Evolutionary conservation across 2,329 filamentous ascomycete genomes (phyloP).

Genomic region (Epichloe brachyelytri): DNA sequence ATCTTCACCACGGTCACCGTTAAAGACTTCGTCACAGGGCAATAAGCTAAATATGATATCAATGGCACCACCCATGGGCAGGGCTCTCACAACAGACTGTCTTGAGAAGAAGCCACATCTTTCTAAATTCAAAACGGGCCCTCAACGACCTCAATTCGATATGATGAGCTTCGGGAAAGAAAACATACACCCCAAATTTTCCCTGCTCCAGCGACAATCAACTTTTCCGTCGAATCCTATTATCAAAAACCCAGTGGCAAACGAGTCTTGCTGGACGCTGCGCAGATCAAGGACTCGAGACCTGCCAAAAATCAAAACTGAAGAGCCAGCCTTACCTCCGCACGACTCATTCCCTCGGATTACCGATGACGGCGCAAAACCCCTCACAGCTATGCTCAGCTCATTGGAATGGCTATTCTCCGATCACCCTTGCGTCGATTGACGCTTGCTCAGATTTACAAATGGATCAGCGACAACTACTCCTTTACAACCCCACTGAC

Average conservation of each 20-base stretch:
- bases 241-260: conserved; percentile 42
- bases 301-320: conserved; percentile 52
- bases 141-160: conserved; percentile 38
- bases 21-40: conserved; percentile 35
- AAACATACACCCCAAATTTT: conserved; percentile 39
- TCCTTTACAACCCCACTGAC: conserved; percentile 71
- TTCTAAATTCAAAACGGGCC: conserved; percentile 44
- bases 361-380: conserved; percentile 78
- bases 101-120: conserved; percentile 53
- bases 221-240: conserved; percentile 37
- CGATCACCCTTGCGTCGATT: conserved; percentile 71
- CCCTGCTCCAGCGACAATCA: conserved; percentile 32
- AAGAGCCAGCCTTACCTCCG: conserved; percentile 46
- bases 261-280: conserved; percentile 58
- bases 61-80: conserved; percentile 50
- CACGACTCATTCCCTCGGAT: conserved; percentile 71
- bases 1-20: conserved; percentile 47
- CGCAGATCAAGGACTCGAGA: conserved; percentile 56
- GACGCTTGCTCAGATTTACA: conserved; percentile 92
- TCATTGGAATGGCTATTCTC: conserved; percentile 95
- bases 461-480: conserved; percentile 96
- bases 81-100: conserved; percentile 48
- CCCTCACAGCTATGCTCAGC: conserved; percentile 85
- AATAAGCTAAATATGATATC: conserved; percentile 53
- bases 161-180: conserved; percentile 37